A percentile compares a stretch with the other conserved stretches of the same genome.
These are phyloP conservation scores for Rhododendron kiyosumense DNA, from an alignment of 148 eudicot species.

Conservation along the genomic window DNA sequence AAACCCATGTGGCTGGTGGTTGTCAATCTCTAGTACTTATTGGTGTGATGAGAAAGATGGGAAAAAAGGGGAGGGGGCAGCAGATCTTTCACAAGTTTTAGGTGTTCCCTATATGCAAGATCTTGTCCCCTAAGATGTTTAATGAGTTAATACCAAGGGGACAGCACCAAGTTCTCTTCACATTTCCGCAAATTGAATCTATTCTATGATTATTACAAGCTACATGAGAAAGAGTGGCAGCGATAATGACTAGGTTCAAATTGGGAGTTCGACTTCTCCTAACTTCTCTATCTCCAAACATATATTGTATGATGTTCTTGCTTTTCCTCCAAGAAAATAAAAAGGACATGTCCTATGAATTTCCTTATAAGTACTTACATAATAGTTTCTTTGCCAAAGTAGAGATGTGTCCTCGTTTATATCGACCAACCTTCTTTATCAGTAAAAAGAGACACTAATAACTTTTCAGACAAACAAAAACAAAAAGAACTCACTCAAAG, in stretches of 20 bases:
- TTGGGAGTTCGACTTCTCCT: neutral
- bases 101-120: neutral
- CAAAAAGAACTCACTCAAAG: no score
- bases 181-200: neutral
- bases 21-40: neutral
- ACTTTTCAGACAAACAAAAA: neutral
- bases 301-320: neutral
- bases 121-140: neutral
- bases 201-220: neutral
- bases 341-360: neutral
- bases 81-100: neutral
- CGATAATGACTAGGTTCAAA: neutral
- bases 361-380: neutral
- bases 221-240: neutral
- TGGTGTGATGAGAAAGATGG: neutral
- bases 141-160: neutral
- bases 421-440: neutral
- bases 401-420: neutral
- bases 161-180: neutral
- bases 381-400: neutral
- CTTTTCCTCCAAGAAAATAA: neutral
- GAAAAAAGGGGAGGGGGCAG: neutral
- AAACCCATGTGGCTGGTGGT: neutral
- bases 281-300: neutral
- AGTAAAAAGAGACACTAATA: neutral